A percentile compares a stretch with the other conserved stretches of the same genome.
Conservation (phyloP, 2,329 filamentous ascomycete genomes). For the Colletotrichum salicis region DNA sequence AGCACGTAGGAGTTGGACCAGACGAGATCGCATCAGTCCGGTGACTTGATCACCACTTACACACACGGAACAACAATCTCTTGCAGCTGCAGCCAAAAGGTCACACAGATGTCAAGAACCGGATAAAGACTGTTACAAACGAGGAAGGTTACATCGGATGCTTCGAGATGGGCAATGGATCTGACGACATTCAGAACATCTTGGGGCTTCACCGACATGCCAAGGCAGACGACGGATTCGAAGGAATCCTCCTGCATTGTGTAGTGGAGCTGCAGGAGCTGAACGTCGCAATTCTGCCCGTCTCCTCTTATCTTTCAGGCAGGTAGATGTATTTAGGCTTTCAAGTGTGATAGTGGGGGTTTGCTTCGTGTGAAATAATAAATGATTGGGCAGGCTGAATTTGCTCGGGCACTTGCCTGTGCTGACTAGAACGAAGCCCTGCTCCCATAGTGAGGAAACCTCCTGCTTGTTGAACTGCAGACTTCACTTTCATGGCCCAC, state of each 20-base stretch:
- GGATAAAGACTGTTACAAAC: neutral
- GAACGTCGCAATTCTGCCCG: no score
- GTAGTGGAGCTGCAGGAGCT: neutral
- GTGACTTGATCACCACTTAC: neutral
- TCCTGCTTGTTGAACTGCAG: neutral
- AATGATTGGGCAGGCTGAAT: neutral
- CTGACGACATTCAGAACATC: neutral
- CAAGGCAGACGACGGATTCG: constrained; percentile 4
- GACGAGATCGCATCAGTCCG: neutral
- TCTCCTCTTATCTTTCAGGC: neutral
- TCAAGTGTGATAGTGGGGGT: neutral
- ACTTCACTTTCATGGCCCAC: neutral
- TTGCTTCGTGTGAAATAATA: no score
- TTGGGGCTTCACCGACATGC: neutral
- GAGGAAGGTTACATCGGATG: neutral
- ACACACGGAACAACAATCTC: neutral
- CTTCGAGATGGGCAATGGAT: neutral
- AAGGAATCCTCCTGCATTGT: neutral
- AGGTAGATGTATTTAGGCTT: neutral
- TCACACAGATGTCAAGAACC: neutral
- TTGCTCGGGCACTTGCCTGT: neutral
- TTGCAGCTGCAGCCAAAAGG: neutral
- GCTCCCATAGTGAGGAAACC: no score
- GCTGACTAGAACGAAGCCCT: neutral
- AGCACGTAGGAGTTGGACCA: neutral